Base-by-base conservation (phyloP, 805 yeast species). In the Sugiyamaella mastotermitis region DNA sequence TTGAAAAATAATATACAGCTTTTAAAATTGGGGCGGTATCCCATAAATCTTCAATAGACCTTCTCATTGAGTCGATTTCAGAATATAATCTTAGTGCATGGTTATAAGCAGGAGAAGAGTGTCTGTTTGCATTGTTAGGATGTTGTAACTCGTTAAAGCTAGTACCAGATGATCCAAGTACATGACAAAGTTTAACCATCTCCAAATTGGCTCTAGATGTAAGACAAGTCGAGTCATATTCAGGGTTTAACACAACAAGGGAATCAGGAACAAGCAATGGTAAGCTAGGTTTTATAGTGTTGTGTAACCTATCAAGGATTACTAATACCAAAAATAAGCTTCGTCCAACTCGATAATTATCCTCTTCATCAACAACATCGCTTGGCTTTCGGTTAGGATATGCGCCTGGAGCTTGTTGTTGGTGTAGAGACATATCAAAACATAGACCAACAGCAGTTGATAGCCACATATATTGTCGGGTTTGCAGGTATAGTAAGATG, bases 381-480 rank as follows among this genome's bases (percentile, higher is more conserved):
- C 41, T 16, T 9, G 24, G 8, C 29, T 33, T 20, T 16, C 37
- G n/a, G 7, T 7, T 3, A 20, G 2, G n/a, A 3, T 21, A 15
- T 24, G 9, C 11, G 15, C 25, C 31, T 13, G 24, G 34, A 7
- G 30, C 30, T 11, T 17, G 9, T 5, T 17, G 17, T 7, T 27
- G 30, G 13, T 45, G 42, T 31, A 41, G 40, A n/a, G 32, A 24
- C 39, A 47, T 35, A 16, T 41, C 51, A 33, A 47, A 47, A 8
- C 55, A 50, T 16, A 52, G 38, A n/a, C 55, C 51, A n/a, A 61
- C 52, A 4, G 65, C 62, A 5, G 64, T 51, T 2, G 65, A 66
- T 6, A 65, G 51, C 60, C 64, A 58, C 22, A 50, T 41, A 13
- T 48, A 47, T 24, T 53, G 62, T 9, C 51, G 47, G 13, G 57